Evolutionary conservation across 148 eudicot genomes (phyloP), one percentile per base, ranked within the genome.

Genomic region (Polygonum aviculare): DNA sequence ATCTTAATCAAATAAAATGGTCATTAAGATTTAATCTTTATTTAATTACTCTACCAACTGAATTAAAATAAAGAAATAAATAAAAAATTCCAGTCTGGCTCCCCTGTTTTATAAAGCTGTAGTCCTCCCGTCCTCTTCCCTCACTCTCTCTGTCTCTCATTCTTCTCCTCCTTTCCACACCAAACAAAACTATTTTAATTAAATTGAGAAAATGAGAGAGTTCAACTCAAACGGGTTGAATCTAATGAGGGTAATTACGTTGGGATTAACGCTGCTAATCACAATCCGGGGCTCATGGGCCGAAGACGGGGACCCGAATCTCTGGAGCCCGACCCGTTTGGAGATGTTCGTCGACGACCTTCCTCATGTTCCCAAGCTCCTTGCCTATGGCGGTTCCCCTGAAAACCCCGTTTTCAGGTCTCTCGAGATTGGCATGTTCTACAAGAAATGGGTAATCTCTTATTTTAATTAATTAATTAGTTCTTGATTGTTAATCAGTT

Each of bases 281-380:
- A 0, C 31, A 2, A 31, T 31, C 7, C 38, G 6, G 3, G 69
- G 69, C 33, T 39, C 69, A 62, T 62, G 69, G 69, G 39, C 18
- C 39, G 69, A 62, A 10, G 67, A 59, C 22, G 33, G 33, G 36
- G 67, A 26, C 5, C 67, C 36, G 15, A 59, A 59, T 59, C 67
- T 83, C 2, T 2, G 81, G 9, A 79, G 35, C 15, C 73, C 80
- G 69, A 77, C 83, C 11, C 49, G 78, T 77, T 44, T 92, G 84
- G 79, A 70, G 80, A 88, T 86, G 93, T 93, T 90, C 54, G 97
- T 93, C 8, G 93, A 93, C 77, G 77, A 85, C 69, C 83, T 93
- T 72, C 91, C 91, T 41, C 76, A 75, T 54, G 72, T 90, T 57
- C 97, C 97, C 55, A 90, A 82, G 76, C 48, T 93, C 51, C 75